A percentile compares a stretch with the other conserved stretches of the same genome.
Conservation (phyloP, 2,329 filamentous ascomycete species). For the Neonectria magnoliae region DNA sequence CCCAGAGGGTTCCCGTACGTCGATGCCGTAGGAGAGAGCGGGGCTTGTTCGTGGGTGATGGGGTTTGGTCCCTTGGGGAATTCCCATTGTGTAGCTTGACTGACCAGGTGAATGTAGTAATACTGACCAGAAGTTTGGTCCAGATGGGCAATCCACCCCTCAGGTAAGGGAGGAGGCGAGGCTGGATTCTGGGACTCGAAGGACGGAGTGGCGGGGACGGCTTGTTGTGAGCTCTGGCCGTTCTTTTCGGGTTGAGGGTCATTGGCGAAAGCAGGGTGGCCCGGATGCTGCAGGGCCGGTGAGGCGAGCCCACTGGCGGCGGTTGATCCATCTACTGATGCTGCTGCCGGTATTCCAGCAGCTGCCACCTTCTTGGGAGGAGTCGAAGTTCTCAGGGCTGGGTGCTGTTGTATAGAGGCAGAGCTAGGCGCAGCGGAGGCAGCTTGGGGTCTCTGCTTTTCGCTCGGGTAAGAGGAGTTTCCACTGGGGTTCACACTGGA, state of each 20-base stretch:
- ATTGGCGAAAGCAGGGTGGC: conserved; percentile 92
- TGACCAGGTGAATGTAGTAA: conserved; percentile 97
- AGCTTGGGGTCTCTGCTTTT: conserved; percentile 72
- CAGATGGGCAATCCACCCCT: conserved; percentile 97
- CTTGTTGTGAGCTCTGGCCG: conserved; percentile 58
- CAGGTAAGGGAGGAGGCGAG: conserved; percentile 91
- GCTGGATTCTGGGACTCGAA: conserved; percentile 67
- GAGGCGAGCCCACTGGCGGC: conserved; percentile 51
- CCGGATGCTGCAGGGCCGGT: conserved; percentile 65
- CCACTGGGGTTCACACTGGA: conserved; percentile 73
- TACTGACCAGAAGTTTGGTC: conserved; percentile 97
- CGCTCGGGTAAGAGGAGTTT: conserved; percentile 75
- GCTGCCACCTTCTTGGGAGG: conserved; percentile 45
- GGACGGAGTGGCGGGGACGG: conserved; percentile 56
- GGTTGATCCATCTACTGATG: conserved; percentile 35
- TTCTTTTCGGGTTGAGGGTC: conserved; percentile 70
- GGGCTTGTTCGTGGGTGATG: conserved; percentile 81
- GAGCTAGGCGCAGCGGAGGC: conserved; percentile 39
- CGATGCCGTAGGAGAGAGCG: conserved; percentile 83
- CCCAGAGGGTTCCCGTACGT: conserved; percentile 79
- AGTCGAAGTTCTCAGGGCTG: conserved; percentile 35
- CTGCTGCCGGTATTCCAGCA: conserved; percentile 30
- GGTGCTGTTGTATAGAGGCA: conserved; percentile 41
- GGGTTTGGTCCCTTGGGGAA: conserved; percentile 97
- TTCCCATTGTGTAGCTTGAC: conserved; percentile 98